Conservation (phyloP, 1,284 basidiomycete genomes). For the Inonotus obliquus region DNA sequence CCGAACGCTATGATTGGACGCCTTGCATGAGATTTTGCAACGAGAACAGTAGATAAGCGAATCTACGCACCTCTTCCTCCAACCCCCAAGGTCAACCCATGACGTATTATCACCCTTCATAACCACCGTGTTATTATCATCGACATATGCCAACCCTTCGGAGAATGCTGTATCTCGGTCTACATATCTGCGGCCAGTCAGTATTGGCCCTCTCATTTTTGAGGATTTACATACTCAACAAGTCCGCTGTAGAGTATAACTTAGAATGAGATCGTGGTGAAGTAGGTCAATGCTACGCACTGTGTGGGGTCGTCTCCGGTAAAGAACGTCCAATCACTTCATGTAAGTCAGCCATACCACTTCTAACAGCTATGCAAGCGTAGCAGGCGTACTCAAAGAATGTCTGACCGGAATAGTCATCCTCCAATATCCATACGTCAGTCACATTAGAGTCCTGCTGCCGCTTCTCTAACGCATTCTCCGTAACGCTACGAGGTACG, state of each 20-base stretch:
- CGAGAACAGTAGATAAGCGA: neutral
- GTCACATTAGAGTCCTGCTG: neutral
- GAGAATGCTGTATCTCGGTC: constrained; percentile 43
- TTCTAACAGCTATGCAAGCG: neutral
- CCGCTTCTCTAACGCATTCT: neutral
- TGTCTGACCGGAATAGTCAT: constrained; percentile 14
- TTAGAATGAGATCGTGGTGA: constrained; percentile 18
- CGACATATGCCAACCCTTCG: constrained; percentile 46
- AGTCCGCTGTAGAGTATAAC: constrained; percentile 40
- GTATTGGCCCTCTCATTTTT: neutral
- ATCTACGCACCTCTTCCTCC: constrained; percentile 49
- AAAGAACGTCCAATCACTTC: constrained; percentile 40
- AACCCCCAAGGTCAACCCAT: constrained; percentile 43
- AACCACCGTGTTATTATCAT: constrained; percentile 51
- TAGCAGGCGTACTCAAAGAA: constrained; percentile 18
- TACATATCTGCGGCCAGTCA: constrained; percentile 41
- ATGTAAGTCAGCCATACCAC: neutral
- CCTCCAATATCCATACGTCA: constrained; percentile 15
- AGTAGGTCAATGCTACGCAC: constrained; percentile 34
- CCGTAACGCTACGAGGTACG: constrained; percentile 2
- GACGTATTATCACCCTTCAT: constrained; percentile 72
- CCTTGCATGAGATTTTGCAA: neutral
- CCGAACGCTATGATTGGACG: constrained; percentile 42
- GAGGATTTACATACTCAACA: constrained; percentile 45
- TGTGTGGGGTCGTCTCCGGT: constrained; percentile 59